phyloP scores from a whole-genome alignment of 2,329 filamentous ascomycete genomes.

The Corniculantispora saksenae region DNA sequence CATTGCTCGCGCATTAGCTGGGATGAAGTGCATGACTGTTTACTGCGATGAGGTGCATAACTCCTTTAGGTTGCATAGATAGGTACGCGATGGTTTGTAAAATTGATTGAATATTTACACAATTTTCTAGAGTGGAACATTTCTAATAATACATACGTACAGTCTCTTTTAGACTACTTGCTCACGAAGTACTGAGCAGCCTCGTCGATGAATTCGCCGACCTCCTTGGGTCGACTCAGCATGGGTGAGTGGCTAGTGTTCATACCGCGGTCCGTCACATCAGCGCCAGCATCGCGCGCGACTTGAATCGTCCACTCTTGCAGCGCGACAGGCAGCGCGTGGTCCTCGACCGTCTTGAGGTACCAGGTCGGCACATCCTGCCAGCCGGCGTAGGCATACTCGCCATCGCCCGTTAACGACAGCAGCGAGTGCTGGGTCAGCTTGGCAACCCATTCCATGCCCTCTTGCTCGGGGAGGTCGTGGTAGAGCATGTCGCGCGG shows the following conservation, averaged over 20 bases:
- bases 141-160: not conserved
- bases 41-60: too few relatives aligned
- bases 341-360: constrained; percentile 44
- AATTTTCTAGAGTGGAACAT: too few relatives aligned
- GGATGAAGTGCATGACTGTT: too few relatives aligned
- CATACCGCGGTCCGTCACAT: constrained; percentile 42
- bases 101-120: too few relatives aligned
- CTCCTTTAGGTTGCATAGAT: too few relatives aligned
- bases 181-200: constrained; percentile 7
- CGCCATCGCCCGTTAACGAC: constrained; percentile 45
- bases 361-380: constrained; percentile 49
- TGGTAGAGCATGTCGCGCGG: constrained; percentile 50
- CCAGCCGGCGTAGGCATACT: constrained; percentile 49
- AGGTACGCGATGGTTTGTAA: too few relatives aligned
- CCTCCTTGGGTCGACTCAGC: constrained; percentile 45
- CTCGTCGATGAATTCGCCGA: constrained; percentile 36
- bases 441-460: constrained; percentile 41
- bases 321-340: constrained; percentile 38
- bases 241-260: constrained; percentile 51
- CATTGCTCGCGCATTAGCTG: too few relatives aligned
- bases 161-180: not conserved
- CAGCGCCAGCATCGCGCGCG: constrained; percentile 39
- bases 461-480: constrained; percentile 47
- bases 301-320: constrained; percentile 41
- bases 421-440: constrained; percentile 45